Evolutionary conservation across 352 stramenopile species (phyloP).

Genomic region (Globisporangium rhizosaccharum): DNA sequence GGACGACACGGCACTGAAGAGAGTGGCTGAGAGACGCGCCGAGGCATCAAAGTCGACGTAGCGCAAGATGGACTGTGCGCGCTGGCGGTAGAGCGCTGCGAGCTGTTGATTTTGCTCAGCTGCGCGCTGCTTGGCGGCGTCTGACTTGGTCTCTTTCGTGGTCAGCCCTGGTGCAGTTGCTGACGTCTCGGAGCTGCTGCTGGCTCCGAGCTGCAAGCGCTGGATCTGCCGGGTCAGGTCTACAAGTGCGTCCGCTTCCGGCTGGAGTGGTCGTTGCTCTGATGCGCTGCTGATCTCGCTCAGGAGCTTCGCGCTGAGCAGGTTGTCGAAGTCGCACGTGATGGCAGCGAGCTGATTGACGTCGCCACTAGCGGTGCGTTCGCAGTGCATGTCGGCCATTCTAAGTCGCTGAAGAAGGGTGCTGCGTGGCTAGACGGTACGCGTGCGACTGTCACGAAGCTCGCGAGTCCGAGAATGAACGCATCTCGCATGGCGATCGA

Average conservation of each 20-base stretch:
- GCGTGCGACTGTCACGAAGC: not conserved
- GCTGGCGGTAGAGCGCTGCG: constrained; percentile 26
- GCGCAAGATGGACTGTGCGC: constrained; percentile 27
- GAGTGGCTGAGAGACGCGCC: constrained; percentile 12
- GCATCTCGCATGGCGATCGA: not conserved
- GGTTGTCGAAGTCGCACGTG: too few relatives aligned
- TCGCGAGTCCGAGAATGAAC: not conserved
- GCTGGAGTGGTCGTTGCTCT: not conserved
- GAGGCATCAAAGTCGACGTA: constrained; percentile 38
- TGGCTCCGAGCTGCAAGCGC: not conserved
- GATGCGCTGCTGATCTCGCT: not conserved
- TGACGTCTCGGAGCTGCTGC: not conserved
- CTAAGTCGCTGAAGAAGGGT: not conserved
- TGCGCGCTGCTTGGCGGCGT: not conserved
- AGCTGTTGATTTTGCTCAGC: constrained; percentile 14
- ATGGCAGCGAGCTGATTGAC: constrained; percentile 6
- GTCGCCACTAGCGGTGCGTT: not conserved
- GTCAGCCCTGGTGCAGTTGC: not conserved
- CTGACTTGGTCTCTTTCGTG: not conserved
- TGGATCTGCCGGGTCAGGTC: constrained; percentile 11
- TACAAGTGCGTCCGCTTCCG: constrained; percentile 2
- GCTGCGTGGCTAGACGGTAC: too few relatives aligned
- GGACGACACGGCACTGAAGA: not conserved
- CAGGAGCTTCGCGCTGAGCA: constrained; percentile 1
- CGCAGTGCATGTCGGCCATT: constrained; percentile 1